Percentiles rank a stretch among this genome's conserved stretches.
These are phyloP conservation scores for Sporothrix luriei DNA, from an alignment of 2,329 filamentous ascomycete genomes.

Conservation along the genomic window DNA sequence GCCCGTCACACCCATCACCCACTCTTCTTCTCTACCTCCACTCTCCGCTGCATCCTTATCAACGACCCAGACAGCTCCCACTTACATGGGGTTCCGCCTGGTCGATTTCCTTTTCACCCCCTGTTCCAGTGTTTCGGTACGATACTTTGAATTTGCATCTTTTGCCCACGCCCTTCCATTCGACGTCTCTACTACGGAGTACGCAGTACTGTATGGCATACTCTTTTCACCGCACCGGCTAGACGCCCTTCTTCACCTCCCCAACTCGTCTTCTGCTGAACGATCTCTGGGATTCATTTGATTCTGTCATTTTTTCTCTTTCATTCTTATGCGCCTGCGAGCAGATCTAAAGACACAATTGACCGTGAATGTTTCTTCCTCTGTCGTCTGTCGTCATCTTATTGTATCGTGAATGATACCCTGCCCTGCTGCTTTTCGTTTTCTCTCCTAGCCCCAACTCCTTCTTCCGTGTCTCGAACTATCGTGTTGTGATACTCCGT, in stretches of 20 bases:
- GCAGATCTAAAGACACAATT: slow-evolving; percentile 26
- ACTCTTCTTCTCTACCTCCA: neutral
- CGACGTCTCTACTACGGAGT: neutral
- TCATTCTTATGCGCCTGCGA: slow-evolving; percentile 28
- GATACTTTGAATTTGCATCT: neutral
- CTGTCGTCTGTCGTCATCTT: neutral
- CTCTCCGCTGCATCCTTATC: slow-evolving; percentile 19
- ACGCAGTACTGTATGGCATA: neutral
- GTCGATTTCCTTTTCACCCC: slow-evolving; percentile 6
- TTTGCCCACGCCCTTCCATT: no score
- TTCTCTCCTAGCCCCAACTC: neutral
- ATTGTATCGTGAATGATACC: neutral
- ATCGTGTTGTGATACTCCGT: slow-evolving; percentile 25
- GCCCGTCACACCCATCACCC: neutral
- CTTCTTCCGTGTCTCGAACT: slow-evolving; percentile 10
- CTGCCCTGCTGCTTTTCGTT: neutral
- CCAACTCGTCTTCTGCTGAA: neutral
- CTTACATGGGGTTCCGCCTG: slow-evolving; percentile 5
- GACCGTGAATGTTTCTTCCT: neutral
- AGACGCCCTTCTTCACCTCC: slow-evolving; percentile 9
- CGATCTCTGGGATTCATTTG: neutral
- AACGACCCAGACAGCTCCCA: slow-evolving; percentile 2
- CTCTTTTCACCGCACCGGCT: neutral
- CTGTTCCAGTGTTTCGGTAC: neutral
- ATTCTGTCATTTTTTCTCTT: neutral